Evolutionary conservation across 306 rosid species (phyloP), one percentile per base, ranked within the genome.

Genomic region (Vigna reflexopilosa): DNA sequence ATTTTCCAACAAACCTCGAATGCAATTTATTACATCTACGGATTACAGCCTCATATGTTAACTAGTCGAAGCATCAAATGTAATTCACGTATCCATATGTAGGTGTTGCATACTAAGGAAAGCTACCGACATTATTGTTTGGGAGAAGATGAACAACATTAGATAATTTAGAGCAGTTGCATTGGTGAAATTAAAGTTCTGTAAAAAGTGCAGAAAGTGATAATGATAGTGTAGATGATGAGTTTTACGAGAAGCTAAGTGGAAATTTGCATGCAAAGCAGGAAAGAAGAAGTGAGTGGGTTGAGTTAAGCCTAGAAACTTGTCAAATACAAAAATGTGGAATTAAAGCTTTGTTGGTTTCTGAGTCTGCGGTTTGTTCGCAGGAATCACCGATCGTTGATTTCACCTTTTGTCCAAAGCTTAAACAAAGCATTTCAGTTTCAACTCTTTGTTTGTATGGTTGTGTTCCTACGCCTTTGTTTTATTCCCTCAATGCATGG

Each of bases 401-500:
- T 19, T 54, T 47, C 47, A 73, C 69, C 73, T 58, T 82, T 70
- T 51, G 54, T 75, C 72, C 73, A 59, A 58, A 68, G 30, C 61
- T 75, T 61, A 69, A 52, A 65, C 30, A 50, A 68, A 68, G 67
- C 69, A 44, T 81, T 75, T 75, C 30, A 38, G 36, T 75, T 75
- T 75, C 77, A 75, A 58, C 70, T 67, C 30, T 67, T 48, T 56
- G 66, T 47, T n/a, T 59, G 50, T 72, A 26, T 51, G 67, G 44
- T 26, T 72, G 4, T 70, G 34, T 62, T 50, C 34, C 51, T 22
- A 13, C 66, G 63, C 26, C 61, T 70, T 71, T 82, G 40, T 77
- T 82, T 82, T 72, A 71, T 82, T 77, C 65, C 75, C 79, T 77
- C 82, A 70, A 82, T 54, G 85, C 82, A 77, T 72, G 85, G 82